These are phyloP conservation scores for Mycena galopus DNA, from an alignment of 768 basidiomycete genomes.

Conservation along the genomic window DNA sequence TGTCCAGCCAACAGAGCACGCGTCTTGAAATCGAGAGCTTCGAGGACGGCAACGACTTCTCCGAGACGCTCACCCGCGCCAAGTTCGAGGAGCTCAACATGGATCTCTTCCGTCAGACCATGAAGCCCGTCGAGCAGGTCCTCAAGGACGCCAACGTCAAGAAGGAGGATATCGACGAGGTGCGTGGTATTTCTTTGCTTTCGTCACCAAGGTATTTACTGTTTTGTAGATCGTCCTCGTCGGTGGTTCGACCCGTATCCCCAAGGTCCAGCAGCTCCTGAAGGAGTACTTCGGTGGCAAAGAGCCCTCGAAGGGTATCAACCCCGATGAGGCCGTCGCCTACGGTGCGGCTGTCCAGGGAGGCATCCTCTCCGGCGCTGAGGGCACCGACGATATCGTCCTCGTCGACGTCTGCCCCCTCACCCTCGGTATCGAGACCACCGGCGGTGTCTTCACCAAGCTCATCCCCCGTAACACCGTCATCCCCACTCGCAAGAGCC, in stretches of 20 bases:
- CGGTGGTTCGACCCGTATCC: conserved; percentile 99
- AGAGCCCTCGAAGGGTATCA: conserved; percentile 98
- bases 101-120: conserved; percentile 99
- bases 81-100: conserved; percentile 99
- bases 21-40: conserved; percentile 96
- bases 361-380: conserved; percentile 96
- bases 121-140: conserved; percentile 99
- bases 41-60: conserved; percentile 96
- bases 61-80: conserved; percentile 96
- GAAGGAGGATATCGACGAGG: conserved; percentile 97
- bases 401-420: conserved; percentile 97
- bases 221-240: conserved; percentile 81
- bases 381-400: conserved; percentile 90
- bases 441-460: conserved; percentile 98
- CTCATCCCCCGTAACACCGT: conserved; percentile 98
- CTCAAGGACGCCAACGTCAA: conserved; percentile 97
- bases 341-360: conserved; percentile 99
- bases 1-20: conserved; percentile 90
- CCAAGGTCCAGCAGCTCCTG: conserved; percentile 98
- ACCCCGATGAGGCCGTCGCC: conserved; percentile 99
- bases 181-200: conserved; percentile 42
- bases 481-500: conserved; percentile 96
- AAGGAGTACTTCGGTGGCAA: conserved; percentile 97
- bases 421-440: conserved; percentile 99
- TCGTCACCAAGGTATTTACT: not conserved